Base-by-base conservation (phyloP, 2,329 filamentous ascomycete genomes). In the Diplodia mutila region DNA sequence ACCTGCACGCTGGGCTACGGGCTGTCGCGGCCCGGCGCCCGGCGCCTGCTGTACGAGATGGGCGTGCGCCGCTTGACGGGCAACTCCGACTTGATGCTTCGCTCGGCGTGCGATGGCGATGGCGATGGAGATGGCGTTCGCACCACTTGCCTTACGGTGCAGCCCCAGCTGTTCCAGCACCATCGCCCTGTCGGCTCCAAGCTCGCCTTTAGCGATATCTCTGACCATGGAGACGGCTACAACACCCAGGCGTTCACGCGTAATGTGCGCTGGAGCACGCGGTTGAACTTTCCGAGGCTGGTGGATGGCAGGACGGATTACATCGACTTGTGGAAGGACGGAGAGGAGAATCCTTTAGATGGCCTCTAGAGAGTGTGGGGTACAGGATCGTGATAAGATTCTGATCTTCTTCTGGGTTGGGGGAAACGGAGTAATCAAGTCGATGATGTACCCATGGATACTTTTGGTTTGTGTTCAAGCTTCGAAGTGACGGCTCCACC, bases 11-110 rank as follows among this genome's bases (percentile, higher is more conserved):
- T 69, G 27, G 69, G 61, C 5, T 72, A 72, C 64, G 70, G 67
- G 3, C 51, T 72, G 16, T 70, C 69, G 16, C 67, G 68, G 52
- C 68, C 67, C 5, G 70, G 67, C 2, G 75, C 74, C 1, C 70
- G 74, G 16, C 74, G 73, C 54, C 66, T 76, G 21, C 69, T 76
- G 3, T 75, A 73, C 63, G 72, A 75, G 61, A 71, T 75, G 21
- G 73, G 71, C 14, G 67, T 76, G 16, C 70, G 70, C 6, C 72
- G 59, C 12, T 51, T 61, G 46, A 69, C 55, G 1, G 64, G 49
- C 18, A 74, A 79, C 0, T 81, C 79, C 69, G 76, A 79, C 53
- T 72, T 75, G 32, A 74, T 75, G 72, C 64, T 78, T 12, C 65
- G 72, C 16, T 69, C 75, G 21, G 69, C 79, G 49, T 73, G 76